These are phyloP conservation scores for Fraxinus latifolia DNA, from an alignment of 305 asterid genomes.

Conservation along the genomic window DNA sequence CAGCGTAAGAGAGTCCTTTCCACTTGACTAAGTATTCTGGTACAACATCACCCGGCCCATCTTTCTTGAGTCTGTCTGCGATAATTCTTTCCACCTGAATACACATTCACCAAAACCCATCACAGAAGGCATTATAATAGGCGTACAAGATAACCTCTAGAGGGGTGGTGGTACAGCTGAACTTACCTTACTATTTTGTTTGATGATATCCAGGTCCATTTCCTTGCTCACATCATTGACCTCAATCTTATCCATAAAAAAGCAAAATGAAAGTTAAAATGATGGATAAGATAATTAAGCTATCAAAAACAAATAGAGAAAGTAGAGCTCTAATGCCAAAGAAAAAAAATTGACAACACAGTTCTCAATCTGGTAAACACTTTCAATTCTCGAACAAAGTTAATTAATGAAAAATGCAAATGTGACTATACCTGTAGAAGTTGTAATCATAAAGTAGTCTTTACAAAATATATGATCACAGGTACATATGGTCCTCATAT, in stretches of 20 bases:
- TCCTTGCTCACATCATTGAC: conserved; percentile 99
- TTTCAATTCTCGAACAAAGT: conserved; percentile 1
- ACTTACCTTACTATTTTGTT: conserved; percentile 82
- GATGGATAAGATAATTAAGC: conserved; percentile 13
- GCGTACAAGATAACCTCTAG: neutral
- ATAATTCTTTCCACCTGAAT: conserved; percentile 93
- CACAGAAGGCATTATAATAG: conserved; percentile 18
- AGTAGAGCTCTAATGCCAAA: neutral
- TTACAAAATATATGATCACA: neutral
- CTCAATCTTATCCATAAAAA: conserved; percentile 66
- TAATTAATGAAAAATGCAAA: neutral
- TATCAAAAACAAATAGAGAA: conserved; percentile 15
- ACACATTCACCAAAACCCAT: conserved; percentile 23
- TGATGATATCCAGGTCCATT: conserved; percentile 99
- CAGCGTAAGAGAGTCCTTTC: conserved; percentile 98
- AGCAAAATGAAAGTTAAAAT: conserved; percentile 14
- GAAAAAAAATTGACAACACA: conserved; percentile 6
- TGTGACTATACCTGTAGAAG: neutral
- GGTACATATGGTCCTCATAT: neutral
- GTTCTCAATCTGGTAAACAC: neutral
- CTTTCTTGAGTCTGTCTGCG: conserved; percentile 76
- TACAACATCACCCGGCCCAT: conserved; percentile 64
- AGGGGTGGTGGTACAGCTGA: conserved; percentile 11
- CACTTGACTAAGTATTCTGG: conserved; percentile 98
- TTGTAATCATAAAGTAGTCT: neutral